Evolutionary conservation across 2,329 filamentous ascomycete species (phyloP).

Genomic region (Paradendryphiella salina): DNA sequence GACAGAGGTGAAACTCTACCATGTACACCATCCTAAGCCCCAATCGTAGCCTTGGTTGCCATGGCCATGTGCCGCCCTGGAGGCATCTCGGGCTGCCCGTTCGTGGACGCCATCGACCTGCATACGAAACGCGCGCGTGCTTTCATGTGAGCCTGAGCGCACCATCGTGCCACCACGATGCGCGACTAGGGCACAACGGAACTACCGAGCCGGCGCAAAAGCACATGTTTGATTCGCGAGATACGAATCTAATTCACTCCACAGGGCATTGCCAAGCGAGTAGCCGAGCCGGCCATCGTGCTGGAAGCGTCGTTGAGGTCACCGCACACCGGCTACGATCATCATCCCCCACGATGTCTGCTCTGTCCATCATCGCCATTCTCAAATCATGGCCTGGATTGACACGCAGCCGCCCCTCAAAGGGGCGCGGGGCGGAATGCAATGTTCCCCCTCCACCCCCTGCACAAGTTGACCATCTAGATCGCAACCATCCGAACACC

Average conservation of each 20-base stretch:
- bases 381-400: not conserved
- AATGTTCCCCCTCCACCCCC: constrained; percentile 7
- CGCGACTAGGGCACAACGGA: constrained; percentile 6
- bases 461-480: constrained; percentile 18
- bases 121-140: constrained; percentile 3
- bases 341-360: not conserved
- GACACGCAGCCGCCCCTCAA: constrained; percentile 9
- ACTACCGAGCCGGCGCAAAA: constrained; percentile 13
- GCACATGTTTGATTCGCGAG: constrained; percentile 12
- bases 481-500: constrained; percentile 16
- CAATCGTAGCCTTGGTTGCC: constrained; percentile 3
- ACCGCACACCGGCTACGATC: not conserved
- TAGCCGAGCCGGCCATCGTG: constrained; percentile 16
- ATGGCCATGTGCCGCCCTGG: not conserved
- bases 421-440: constrained; percentile 2
- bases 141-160: constrained; percentile 4
- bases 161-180: constrained; percentile 1
- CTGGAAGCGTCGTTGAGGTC: constrained; percentile 6
- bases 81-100: constrained; percentile 16
- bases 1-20: constrained; percentile 1
- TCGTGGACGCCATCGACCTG: not conserved
- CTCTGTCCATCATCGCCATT: not conserved
- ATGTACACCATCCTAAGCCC: constrained; percentile 22
- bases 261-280: constrained; percentile 16
- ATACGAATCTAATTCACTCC: constrained; percentile 7